Base-by-base conservation (phyloP, 257 asterid species). In the Solanum boliviense region DNA sequence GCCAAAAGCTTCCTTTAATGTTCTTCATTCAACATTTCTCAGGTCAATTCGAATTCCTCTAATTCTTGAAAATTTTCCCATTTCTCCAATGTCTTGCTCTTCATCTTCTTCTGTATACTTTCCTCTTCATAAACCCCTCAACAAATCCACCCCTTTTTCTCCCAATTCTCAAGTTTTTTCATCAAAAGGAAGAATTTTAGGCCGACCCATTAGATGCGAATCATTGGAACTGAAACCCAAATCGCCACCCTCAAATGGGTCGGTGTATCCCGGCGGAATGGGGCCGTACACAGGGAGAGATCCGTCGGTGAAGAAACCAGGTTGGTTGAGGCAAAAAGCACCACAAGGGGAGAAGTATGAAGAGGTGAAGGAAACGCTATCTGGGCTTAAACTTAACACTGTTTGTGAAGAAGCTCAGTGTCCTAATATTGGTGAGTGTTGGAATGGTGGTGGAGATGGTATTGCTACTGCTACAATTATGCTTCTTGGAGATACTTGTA, bases 371-470 rank as follows among this genome's bases (percentile, higher is more conserved):
- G 95, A 93, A 46, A 94, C 98, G 2, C 86, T 97, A 34, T 94
- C 98, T 39, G 89, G 98, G 71, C 93, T 97, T 46, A 97, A 95
- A 16, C 94, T 97, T 84, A 91, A 97, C 86, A 97, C 99, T 1
- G 99, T 97, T 10, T 97, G 99, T 56, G 96, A 95, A 93, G 99
- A 97, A 81, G 99, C 99, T 9, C 99, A 97, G 94, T 97, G 99
- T 89, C 99, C 99, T 16, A 97, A 97, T 88, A 93, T 97, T 65
- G 99, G 98, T 15, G 98, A 97, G 91, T 97, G 99, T 92, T 97
- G 99, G 99, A 97, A 97, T 89, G 99, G 99, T 60, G 99, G 99
- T 81, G 97, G 95, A 44, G 99, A 97, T 35, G 98, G 99, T 67
- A 93, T 97, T 88, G 94, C 98, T 62, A 97, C 99, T 31, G 99